These are phyloP conservation scores for Rutstroemia sp. DNA, from an alignment of 2,329 filamentous ascomycete genomes.

Conservation along the genomic window DNA sequence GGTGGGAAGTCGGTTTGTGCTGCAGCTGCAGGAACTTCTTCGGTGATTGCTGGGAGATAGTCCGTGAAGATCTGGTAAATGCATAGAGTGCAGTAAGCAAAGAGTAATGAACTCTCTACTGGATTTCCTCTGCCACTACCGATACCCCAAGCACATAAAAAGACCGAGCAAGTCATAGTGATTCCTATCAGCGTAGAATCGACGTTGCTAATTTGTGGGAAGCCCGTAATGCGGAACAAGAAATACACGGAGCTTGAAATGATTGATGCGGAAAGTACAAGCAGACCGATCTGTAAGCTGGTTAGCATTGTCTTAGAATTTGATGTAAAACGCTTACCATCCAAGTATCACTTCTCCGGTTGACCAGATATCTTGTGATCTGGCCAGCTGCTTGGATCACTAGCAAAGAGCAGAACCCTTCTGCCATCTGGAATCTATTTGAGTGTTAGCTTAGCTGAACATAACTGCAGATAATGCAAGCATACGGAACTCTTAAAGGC, in stretches of 20 bases:
- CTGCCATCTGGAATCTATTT: conserved; percentile 70
- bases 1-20: conserved; percentile 85
- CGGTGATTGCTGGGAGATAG: conserved; percentile 69
- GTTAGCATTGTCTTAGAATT: conserved; percentile 10
- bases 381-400: conserved; percentile 94
- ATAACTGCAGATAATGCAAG: not conserved
- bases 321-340: conserved; percentile 55
- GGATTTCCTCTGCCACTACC: conserved; percentile 90
- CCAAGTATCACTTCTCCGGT: conserved; percentile 90
- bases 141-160: conserved; percentile 89
- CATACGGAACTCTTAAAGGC: no score
- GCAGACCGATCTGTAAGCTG: conserved; percentile 64
- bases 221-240: conserved; percentile 88
- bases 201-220: conserved; percentile 86
- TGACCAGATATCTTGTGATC: conserved; percentile 91
- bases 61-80: conserved; percentile 99
- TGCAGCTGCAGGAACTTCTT: conserved; percentile 44
- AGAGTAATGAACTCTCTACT: conserved; percentile 88
- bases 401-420: conserved; percentile 92
- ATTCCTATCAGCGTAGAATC: conserved; percentile 91
- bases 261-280: conserved; percentile 81
- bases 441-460: not conserved
- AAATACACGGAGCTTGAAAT: conserved; percentile 95
- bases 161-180: conserved; percentile 85
- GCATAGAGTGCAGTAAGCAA: conserved; percentile 96